These are phyloP conservation scores for Fraxinus baroniana DNA, from an alignment of 305 asterid species.

Conservation along the genomic window DNA sequence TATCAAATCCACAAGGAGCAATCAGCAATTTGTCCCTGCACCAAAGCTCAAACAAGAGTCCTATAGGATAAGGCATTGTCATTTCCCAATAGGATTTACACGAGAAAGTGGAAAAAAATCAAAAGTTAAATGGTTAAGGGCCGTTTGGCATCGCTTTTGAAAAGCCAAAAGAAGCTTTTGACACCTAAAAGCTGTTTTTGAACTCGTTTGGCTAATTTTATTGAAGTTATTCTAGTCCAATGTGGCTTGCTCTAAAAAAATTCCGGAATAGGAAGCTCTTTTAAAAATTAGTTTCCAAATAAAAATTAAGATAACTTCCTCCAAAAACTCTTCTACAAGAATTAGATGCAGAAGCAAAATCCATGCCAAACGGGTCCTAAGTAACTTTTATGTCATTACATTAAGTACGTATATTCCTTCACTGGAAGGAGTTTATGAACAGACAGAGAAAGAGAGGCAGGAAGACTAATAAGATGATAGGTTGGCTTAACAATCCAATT, in stretches of 20 bases:
- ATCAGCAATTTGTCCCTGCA: constrained; percentile 64
- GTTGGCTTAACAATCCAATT: background rate
- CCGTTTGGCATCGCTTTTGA: background rate
- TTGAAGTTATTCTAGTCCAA: background rate
- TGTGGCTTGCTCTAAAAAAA: background rate
- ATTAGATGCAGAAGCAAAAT: background rate
- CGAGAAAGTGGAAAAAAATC: constrained; percentile 10
- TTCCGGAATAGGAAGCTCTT: background rate
- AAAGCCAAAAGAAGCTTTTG: background rate
- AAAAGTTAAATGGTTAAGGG: background rate
- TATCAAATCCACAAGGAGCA: constrained; percentile 72
- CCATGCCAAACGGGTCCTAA: background rate
- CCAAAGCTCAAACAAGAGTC: constrained; percentile 23
- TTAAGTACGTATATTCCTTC: background rate
- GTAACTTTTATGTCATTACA: background rate
- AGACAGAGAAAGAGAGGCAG: constrained; percentile 5
- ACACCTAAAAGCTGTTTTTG: background rate
- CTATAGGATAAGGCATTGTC: constrained; percentile 11
- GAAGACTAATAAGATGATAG: constrained; percentile 10
- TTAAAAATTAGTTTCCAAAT: background rate
- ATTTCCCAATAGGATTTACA: background rate
- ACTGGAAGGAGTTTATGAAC: background rate
- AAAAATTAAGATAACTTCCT: background rate
- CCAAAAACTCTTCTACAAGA: background rate
- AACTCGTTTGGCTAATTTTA: background rate